Evolutionary conservation across 306 rosid genomes (phyloP).

Genomic region (Mimosa pudica): DNA sequence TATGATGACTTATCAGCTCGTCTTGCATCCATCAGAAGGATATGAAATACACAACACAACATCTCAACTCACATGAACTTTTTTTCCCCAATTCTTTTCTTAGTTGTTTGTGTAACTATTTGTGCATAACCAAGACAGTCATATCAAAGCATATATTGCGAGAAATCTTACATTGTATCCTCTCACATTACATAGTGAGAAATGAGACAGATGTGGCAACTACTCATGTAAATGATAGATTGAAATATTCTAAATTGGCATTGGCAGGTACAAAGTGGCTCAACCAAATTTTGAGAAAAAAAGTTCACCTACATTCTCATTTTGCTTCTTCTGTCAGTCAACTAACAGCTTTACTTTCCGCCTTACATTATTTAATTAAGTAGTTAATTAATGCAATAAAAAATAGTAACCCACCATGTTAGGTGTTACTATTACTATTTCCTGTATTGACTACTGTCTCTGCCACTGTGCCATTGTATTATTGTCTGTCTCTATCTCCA

Average conservation of each 20-base stretch:
- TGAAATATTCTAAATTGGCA: neutral
- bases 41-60: constrained; percentile 25
- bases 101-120: neutral
- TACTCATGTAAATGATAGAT: neutral
- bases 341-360: neutral
- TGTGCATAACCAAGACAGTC: neutral
- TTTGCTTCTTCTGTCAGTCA: neutral
- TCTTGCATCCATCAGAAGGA: constrained; percentile 64
- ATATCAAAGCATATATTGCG: neutral
- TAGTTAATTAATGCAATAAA: neutral
- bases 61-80: neutral
- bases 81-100: neutral
- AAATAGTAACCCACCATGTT: too few relatives aligned
- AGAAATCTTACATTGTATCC: neutral
- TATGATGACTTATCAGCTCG: constrained; percentile 77
- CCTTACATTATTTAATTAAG: neutral
- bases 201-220: neutral
- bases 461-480: neutral
- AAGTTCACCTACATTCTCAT: neutral
- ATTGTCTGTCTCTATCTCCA: neutral
- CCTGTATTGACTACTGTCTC: neutral
- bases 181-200: neutral
- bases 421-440: neutral
- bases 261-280: neutral
- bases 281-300: neutral